Evolutionary conservation across 176 grass and related monocot species (phyloP).

Genomic region (Tillandsia leiboldiana): DNA sequence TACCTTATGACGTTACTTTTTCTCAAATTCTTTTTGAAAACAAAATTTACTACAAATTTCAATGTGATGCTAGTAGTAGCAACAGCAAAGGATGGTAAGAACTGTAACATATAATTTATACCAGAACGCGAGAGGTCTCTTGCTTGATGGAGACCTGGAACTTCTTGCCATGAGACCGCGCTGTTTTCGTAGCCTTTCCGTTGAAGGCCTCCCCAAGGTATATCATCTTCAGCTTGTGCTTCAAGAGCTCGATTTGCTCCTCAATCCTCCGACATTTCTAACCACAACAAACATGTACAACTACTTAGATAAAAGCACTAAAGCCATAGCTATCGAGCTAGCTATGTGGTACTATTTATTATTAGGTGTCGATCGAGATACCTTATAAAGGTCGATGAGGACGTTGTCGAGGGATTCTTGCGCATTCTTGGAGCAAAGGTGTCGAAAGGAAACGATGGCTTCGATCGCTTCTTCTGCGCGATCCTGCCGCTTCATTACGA

Average conservation of each 20-base stretch:
- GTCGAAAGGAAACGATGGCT: constrained; percentile 71
- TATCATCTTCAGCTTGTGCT: constrained; percentile 89
- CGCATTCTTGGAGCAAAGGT: constrained; percentile 81
- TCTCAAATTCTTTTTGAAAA: too few species aligned
- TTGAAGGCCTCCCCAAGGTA: constrained; percentile 74
- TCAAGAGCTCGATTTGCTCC: constrained; percentile 81
- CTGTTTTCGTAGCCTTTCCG: constrained; percentile 74
- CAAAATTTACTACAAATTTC: too few species aligned
- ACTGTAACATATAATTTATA: constrained; percentile 10
- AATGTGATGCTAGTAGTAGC: background rate
- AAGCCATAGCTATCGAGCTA: background rate
- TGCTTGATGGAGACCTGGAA: constrained; percentile 94
- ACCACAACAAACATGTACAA: background rate
- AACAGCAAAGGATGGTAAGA: background rate
- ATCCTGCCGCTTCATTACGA: constrained; percentile 88
- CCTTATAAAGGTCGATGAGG: constrained; percentile 96
- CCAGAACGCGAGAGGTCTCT: constrained; percentile 77
- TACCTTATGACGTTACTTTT: too few species aligned
- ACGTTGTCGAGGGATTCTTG: constrained; percentile 90
- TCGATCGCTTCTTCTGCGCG: constrained; percentile 65
- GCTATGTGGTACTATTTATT: too few species aligned
- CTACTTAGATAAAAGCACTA: background rate
- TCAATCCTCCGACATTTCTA: constrained; percentile 78
- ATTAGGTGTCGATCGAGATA: background rate
- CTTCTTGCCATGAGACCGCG: constrained; percentile 90